A percentile compares a stretch with the other conserved stretches of the same genome.
Evolutionary conservation across 1,284 basidiomycete species (phyloP).

Genomic region (Meira miltonrushii): DNA sequence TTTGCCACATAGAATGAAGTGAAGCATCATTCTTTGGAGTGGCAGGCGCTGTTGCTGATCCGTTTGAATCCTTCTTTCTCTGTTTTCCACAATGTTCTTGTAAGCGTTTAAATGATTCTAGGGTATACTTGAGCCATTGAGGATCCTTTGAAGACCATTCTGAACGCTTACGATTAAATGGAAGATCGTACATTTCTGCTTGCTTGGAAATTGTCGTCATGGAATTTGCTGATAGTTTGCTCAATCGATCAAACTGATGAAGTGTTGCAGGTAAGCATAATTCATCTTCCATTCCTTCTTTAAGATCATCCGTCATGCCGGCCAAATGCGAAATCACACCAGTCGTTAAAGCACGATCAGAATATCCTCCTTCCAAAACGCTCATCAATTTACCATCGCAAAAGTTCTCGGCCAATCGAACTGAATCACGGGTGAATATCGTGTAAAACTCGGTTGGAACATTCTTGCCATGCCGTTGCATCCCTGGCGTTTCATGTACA

Average conservation of each 20-base stretch:
- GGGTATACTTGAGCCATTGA: neutral
- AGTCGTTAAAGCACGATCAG: conserved; percentile 70
- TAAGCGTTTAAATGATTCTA: conserved; percentile 1
- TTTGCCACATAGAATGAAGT: neutral
- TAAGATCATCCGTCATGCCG: conserved; percentile 18
- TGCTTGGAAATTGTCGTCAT: neutral
- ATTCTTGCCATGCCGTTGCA: conserved; percentile 86
- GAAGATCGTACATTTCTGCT: neutral
- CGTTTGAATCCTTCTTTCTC: neutral
- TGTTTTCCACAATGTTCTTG: conserved; percentile 1
- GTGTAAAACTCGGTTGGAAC: conserved; percentile 83
- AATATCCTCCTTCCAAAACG: conserved; percentile 91
- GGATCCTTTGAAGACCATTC: neutral
- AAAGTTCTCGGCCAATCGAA: conserved; percentile 64
- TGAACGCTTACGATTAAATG: no score
- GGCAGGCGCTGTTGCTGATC: neutral
- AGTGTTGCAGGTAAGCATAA: neutral
- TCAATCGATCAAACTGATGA: neutral
- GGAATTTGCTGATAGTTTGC: neutral
- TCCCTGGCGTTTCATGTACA: conserved; percentile 81
- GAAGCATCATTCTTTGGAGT: neutral
- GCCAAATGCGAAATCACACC: conserved; percentile 54
- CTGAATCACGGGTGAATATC: conserved; percentile 72
- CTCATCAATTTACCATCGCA: conserved; percentile 72
- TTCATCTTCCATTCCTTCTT: neutral